Evolutionary conservation across 169 alveolate species (phyloP).

Genomic region (Plasmodium berghei): DNA sequence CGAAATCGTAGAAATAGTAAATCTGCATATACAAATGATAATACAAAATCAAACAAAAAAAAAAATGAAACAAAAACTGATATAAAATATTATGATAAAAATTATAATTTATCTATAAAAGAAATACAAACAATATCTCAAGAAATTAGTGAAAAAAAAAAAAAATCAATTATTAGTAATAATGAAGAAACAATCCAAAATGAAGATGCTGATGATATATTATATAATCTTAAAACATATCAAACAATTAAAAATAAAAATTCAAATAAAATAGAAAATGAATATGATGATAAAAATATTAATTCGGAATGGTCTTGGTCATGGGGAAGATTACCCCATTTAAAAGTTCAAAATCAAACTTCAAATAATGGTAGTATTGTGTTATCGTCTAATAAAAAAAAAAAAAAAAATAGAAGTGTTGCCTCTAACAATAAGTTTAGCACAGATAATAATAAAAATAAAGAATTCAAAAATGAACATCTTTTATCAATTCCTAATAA

Average conservation of each 20-base stretch:
- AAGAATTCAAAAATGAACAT: constrained; percentile 36
- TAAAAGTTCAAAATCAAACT: constrained; percentile 24
- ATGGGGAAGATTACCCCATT: constrained; percentile 77
- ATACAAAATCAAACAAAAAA: not conserved
- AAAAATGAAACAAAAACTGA: not conserved
- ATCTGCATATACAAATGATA: not conserved
- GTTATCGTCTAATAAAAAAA: constrained; percentile 45
- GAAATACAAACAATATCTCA: not conserved
- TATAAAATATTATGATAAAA: not conserved
- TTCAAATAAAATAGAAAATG: constrained; percentile 3
- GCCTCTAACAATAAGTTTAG: no score
- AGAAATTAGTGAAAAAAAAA: not conserved
- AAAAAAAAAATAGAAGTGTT: constrained; percentile 22
- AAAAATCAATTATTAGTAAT: not conserved
- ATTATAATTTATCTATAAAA: constrained; percentile 3
- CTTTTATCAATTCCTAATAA: constrained; percentile 8
- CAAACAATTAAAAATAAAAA: not conserved
- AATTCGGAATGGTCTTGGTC: constrained; percentile 78
- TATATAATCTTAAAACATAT: not conserved
- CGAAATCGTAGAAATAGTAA: constrained; percentile 1
- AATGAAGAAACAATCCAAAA: not conserved
- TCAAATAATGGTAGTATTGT: constrained; percentile 39
- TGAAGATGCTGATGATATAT: not conserved
- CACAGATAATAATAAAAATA: constrained; percentile 1
- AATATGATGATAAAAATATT: constrained; percentile 36